These are phyloP conservation scores for Talaromyces sp. DNA, from an alignment of 2,329 filamentous ascomycete species.

Conservation along the genomic window DNA sequence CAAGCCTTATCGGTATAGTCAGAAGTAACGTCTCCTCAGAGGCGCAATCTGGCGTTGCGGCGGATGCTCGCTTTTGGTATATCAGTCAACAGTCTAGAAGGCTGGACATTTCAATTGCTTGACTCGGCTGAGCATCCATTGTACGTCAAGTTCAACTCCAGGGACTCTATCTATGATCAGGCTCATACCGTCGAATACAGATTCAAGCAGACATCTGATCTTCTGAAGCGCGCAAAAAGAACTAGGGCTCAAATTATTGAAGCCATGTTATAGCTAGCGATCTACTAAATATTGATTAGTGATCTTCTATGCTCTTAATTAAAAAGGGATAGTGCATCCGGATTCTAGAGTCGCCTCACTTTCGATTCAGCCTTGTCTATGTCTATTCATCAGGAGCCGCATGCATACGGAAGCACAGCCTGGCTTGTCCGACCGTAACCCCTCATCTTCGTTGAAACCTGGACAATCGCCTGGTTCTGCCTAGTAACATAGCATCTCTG, in stretches of 20 bases:
- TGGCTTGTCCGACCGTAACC: background rate
- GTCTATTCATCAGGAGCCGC: background rate
- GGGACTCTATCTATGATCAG: background rate
- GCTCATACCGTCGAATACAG: background rate
- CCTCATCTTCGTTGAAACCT: background rate
- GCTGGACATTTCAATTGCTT: slow-evolving; percentile 8
- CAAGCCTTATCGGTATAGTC: background rate
- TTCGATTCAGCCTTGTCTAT: background rate
- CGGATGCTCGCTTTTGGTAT: slow-evolving; percentile 6
- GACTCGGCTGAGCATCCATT: background rate
- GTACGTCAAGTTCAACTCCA: background rate
- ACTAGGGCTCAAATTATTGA: slow-evolving; percentile 2
- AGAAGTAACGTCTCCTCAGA: background rate
- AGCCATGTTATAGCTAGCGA: background rate
- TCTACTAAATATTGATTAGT: background rate
- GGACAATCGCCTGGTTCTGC: background rate
- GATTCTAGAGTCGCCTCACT: background rate
- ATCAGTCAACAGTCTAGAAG: slow-evolving; percentile 4
- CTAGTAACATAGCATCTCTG: background rate
- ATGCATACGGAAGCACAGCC: background rate
- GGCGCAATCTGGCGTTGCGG: slow-evolving; percentile 1
- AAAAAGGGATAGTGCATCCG: background rate
- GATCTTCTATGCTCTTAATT: background rate
- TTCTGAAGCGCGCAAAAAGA: background rate
- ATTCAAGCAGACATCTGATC: background rate